Evolutionary conservation across 495 filamentous ascomycete genomes (phyloP), one percentile per base, ranked within the genome.

Genomic region (Poronia punctata): DNA sequence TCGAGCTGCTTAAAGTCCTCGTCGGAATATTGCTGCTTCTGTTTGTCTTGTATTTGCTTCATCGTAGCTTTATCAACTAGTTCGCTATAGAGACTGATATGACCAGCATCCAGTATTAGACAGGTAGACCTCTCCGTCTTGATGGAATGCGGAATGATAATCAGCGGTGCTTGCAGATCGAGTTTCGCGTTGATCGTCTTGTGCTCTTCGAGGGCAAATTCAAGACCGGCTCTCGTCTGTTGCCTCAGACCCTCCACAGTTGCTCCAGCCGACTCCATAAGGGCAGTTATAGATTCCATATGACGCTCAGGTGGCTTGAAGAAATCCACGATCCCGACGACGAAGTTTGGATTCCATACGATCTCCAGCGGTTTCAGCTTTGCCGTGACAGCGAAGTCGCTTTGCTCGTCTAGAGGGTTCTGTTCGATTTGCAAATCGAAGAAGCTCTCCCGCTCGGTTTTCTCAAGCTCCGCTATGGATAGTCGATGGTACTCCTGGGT

Each of bases 181-280:
- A 98, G 73, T 49, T 95, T 88, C 3, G 88, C 88, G 59, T 97
- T 93, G 42, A 98, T 79, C 10, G 92, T 97, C 71, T 96, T 97
- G 64, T 98, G 92, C 55, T 97, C 93, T 59, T 95, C 79, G 19
- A 98, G 70, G 15, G 92, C 93, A 65, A 94, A 98, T 57, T 97
- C 88, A 21, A 98, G 72, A 8, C 92, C 92, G 37, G 92, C 90
- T 56, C 92, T 75, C 2, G 93, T 98, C 65, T 98, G 92, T 60
- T 95, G 88, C 24, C 92, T 78, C 40, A 97, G 65, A 10, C 87
- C 89, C 62, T 97, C 87, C 1, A 98, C 90, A 0, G 90, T 97
- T 20, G 88, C 88, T 12, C 92, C 89, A 16, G 92, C 92, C 14
- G 85, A 86, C 56, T 98, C 92, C 73, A 98, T 79, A 32, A 98